Evolutionary conservation across 1,284 basidiomycete species (phyloP), one percentile per base, ranked within the genome.

Genomic region (Moesziomyces sp.): DNA sequence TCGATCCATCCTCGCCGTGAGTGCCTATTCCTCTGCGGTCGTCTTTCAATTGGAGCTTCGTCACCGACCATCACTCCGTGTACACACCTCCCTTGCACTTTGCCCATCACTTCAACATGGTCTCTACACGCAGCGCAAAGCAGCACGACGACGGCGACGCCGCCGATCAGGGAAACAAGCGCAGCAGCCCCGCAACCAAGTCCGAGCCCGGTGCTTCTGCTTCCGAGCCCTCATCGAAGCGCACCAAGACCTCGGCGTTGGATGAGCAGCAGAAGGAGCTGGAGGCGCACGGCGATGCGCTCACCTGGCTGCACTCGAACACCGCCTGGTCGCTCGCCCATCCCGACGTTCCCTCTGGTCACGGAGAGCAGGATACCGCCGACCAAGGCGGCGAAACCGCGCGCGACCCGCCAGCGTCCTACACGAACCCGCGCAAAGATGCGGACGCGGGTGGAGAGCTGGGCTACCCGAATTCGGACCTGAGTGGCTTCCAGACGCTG

Each of bases 401-500:
- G 6, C 53, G 63, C 3, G 44, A 54, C 6, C 58, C 60, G 1
- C 61, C 64, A 13, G 52, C 56, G 42, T 56, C 70, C 3, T 68
- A 60, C 56, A 47, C 47, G 23, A 74, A 71, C 58, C 66, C 63
- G 38, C 53, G 58, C 9, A 28, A 28, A 1, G 55, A 57, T 19
- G 67, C 51, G 3, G 44, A 23, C 0, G 19, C 18, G 19, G 66
- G 54, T 16, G 63, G 65, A 9, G 56, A 63, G 19, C 70, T 71
- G 0, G 55, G 54, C 6, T 78, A 76, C 53, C 67, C 73, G 3
- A 66, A 73, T 38, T 63, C 60, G 18, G 64, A 71, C 46, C 56
- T 78, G 14, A 66, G 69, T 3, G 62, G 69, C 3, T 78, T 78
- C 58, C 65, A 76, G 30, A 57, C 61, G 14, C 52, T 78, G 10